These are phyloP conservation scores for Metschnikowia similis DNA, from an alignment of 805 yeast species.

Conservation along the genomic window DNA sequence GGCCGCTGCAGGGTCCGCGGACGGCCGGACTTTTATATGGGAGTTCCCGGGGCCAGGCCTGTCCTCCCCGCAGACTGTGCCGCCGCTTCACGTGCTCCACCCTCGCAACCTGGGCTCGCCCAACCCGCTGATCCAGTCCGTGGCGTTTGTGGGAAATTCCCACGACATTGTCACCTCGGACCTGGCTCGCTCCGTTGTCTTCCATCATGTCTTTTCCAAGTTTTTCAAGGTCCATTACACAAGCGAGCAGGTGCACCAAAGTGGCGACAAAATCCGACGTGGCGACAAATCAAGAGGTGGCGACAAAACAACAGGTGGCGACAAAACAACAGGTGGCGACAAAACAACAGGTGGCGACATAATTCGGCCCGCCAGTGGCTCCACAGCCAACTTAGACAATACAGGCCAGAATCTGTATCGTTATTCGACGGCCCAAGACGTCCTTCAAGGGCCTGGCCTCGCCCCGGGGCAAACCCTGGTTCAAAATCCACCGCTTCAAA, in stretches of 20 bases:
- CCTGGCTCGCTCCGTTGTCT: conserved; percentile 41
- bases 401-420: no score
- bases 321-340: neutral
- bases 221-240: conserved; percentile 46
- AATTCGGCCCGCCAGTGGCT: no score
- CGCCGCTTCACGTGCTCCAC: conserved; percentile 13
- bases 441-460: no score
- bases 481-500: neutral
- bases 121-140: conserved; percentile 14
- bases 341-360: neutral
- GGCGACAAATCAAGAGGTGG: no score
- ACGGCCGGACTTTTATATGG: conserved; percentile 71
- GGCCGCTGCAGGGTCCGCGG: conserved; percentile 62
- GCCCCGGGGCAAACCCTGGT: neutral
- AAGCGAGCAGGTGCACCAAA: neutral
- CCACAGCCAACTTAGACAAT: no score
- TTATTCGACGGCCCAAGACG: no score
- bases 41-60: conserved; percentile 30
- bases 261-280: neutral
- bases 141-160: conserved; percentile 28
- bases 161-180: conserved; percentile 32
- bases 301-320: no score
- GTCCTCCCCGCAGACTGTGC: neutral
- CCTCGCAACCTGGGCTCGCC: neutral
- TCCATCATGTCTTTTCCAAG: conserved; percentile 60